Conservation (phyloP, 2,329 filamentous ascomycete genomes). For the Monilinia aucupariae region DNA sequence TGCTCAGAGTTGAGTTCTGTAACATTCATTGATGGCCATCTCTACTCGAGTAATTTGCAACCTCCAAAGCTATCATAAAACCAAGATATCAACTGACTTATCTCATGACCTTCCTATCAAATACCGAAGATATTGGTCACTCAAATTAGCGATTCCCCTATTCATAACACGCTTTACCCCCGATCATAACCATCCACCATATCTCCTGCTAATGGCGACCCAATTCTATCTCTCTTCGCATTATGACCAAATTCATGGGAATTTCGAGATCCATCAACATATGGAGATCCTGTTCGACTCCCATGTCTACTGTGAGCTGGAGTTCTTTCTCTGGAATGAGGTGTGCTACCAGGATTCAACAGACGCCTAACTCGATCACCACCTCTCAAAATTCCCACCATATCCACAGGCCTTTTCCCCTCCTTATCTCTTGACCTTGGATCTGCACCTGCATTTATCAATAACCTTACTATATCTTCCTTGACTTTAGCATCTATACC, state of each 20-base stretch:
- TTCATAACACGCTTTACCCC: neutral
- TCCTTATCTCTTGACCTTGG: conserved; percentile 18
- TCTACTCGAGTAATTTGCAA: too few species aligned
- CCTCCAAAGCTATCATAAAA: neutral
- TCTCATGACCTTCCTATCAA: neutral
- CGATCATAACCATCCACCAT: neutral
- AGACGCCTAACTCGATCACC: conserved; percentile 21
- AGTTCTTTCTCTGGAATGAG: neutral
- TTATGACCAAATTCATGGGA: neutral
- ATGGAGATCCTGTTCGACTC: conserved; percentile 2
- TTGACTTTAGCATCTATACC: conserved; percentile 16
- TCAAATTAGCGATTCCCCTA: neutral
- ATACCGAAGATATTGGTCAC: neutral
- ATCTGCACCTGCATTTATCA: conserved; percentile 23
- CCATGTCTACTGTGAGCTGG: neutral
- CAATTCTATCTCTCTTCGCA: neutral
- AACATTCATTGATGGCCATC: neutral
- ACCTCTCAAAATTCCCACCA: conserved; percentile 18
- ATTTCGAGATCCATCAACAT: neutral
- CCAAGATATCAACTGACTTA: neutral
- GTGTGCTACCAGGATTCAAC: conserved; percentile 10
- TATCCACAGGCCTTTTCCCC: conserved; percentile 21
- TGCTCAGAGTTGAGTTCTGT: neutral
- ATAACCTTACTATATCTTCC: conserved; percentile 19
- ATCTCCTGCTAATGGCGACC: neutral